These are phyloP conservation scores for Blastocystis sp. DNA, from an alignment of 352 stramenopile species.

Conservation along the genomic window DNA sequence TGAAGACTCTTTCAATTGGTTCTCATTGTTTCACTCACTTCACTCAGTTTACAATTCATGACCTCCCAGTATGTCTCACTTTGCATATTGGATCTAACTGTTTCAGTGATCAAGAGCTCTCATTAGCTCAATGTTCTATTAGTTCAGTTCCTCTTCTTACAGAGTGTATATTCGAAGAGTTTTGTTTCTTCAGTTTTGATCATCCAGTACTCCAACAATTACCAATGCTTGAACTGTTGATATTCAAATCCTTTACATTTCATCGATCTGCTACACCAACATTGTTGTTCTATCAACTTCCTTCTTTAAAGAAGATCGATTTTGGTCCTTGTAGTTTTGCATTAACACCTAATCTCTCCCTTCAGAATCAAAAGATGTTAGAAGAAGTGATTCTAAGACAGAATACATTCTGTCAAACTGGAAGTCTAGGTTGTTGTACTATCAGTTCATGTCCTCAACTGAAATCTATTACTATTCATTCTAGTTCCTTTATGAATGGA, in stretches of 20 bases:
- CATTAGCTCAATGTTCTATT: too few species aligned
- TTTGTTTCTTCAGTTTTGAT: neutral
- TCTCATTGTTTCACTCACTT: neutral
- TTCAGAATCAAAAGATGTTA: too few species aligned
- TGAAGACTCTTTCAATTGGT: neutral
- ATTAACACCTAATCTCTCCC: neutral
- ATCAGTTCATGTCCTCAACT: neutral
- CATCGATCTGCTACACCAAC: neutral
- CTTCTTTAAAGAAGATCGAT: constrained; percentile 3
- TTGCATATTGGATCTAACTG: too few species aligned
- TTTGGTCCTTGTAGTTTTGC: neutral
- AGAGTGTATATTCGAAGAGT: too few species aligned
- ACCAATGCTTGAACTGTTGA: neutral
- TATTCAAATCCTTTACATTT: neutral
- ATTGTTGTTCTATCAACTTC: neutral
- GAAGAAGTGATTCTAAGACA: neutral
- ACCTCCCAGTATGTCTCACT: too few species aligned
- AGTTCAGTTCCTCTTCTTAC: too few species aligned
- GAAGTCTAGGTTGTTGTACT: neutral
- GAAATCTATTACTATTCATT: neutral
- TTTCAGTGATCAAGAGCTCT: neutral
- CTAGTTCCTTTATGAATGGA: neutral
- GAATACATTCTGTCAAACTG: neutral
- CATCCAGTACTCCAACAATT: neutral
- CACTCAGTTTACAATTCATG: neutral